Percentiles rank a stretch among this genome's conserved stretches.
These are phyloP conservation scores for Lavandula angustifolia DNA, from an alignment of 257 asterid genomes.

Conservation along the genomic window DNA sequence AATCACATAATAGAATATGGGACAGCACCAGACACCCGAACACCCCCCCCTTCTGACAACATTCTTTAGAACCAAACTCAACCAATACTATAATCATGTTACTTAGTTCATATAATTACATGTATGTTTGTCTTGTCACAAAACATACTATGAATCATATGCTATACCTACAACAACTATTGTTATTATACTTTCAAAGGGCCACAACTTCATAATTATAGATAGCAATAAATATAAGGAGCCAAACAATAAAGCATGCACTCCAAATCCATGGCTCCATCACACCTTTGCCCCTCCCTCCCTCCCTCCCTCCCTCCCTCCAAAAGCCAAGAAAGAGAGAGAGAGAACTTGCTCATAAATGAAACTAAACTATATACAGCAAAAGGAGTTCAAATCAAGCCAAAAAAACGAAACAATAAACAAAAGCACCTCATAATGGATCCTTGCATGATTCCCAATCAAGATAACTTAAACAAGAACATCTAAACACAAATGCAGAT, in stretches of 20 bases:
- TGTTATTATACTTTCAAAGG: no score
- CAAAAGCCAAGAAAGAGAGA: background rate
- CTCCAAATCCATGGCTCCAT: no score
- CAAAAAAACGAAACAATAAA: background rate
- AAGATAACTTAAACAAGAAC: background rate
- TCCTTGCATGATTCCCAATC: constrained; percentile 20
- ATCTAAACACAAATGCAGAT: constrained; percentile 2
- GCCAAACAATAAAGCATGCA: constrained; percentile 8
- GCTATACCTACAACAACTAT: no score
- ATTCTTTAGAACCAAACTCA: constrained; percentile 18
- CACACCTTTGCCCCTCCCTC: no score
- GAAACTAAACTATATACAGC: background rate
- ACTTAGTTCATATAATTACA: no score
- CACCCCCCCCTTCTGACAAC: constrained; percentile 25
- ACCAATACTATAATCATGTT: background rate
- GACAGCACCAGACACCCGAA: constrained; percentile 24
- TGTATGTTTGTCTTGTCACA: background rate
- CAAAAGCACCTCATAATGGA: constrained; percentile 31
- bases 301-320: no score
- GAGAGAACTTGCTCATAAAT: background rate
- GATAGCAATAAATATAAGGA: no score
- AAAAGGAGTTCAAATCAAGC: constrained; percentile 21
- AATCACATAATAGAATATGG: background rate
- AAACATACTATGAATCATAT: background rate
- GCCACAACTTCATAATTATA: no score